Percentiles rank a stretch among this genome's conserved stretches.
Conservation (phyloP, 2,329 filamentous ascomycete genomes). For the Amauroascus verrucosus region DNA sequence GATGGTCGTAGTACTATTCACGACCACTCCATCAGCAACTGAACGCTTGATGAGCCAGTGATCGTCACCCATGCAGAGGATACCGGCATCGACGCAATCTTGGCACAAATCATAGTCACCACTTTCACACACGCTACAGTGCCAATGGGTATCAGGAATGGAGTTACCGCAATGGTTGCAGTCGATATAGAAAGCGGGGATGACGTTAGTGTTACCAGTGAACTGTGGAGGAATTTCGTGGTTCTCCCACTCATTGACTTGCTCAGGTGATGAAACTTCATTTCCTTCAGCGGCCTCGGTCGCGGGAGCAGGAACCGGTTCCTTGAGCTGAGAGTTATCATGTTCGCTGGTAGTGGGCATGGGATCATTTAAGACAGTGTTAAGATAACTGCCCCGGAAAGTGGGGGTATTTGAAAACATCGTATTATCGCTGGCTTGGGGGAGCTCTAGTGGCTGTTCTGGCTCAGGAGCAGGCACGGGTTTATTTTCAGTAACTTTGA, state of each 20-base stretch:
- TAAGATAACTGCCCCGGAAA: constrained; percentile 15
- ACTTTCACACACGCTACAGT: constrained; percentile 85
- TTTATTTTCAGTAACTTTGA: constrained; percentile 51
- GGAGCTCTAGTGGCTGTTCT: constrained; percentile 17
- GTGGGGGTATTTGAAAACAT: constrained; percentile 10
- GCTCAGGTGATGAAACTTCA: neutral
- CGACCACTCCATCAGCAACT: constrained; percentile 65
- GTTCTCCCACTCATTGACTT: neutral
- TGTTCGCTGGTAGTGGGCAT: neutral
- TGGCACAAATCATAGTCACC: constrained; percentile 93
- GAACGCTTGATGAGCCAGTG: constrained; percentile 95
- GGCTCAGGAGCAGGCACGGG: constrained; percentile 14
- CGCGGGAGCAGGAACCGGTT: neutral
- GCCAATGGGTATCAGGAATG: constrained; percentile 76
- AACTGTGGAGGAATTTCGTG: constrained; percentile 20
- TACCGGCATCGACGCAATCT: constrained; percentile 62
- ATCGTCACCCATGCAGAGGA: constrained; percentile 63
- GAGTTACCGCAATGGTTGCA: constrained; percentile 81
- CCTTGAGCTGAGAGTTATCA: neutral
- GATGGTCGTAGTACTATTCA: constrained; percentile 74
- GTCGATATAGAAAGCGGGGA: constrained; percentile 64
- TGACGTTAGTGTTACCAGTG: constrained; percentile 20
- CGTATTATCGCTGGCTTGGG: constrained; percentile 9
- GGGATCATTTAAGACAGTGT: constrained; percentile 14
- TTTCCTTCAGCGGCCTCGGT: too few relatives aligned